Evolutionary conservation across 148 eudicot genomes (phyloP).

Genomic region (Bassia scoparia): DNA sequence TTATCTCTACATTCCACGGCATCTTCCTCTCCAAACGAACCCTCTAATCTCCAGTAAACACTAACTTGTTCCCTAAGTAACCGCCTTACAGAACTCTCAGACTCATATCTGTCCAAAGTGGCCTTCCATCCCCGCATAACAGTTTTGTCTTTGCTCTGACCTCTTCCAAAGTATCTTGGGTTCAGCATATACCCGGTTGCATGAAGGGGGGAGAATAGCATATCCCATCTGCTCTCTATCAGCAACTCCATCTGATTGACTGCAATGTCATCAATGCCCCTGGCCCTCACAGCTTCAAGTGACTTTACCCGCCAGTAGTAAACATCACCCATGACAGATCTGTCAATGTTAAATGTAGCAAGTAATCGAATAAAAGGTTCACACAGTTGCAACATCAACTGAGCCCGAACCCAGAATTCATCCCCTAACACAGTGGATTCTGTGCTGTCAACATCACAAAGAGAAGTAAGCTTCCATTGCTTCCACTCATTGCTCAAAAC

Average conservation of each 20-base stretch:
- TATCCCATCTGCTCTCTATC: slow-evolving; percentile 44
- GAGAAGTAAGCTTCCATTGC: slow-evolving; percentile 38
- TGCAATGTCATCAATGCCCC: slow-evolving; percentile 39
- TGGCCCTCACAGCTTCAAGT: slow-evolving; percentile 37
- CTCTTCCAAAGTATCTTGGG: slow-evolving; percentile 46
- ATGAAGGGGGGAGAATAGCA: slow-evolving; percentile 44
- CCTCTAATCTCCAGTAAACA: slow-evolving; percentile 33
- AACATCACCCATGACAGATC: slow-evolving; percentile 43
- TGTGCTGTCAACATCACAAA: slow-evolving; percentile 25
- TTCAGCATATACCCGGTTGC: slow-evolving; percentile 43
- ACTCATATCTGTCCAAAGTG: slow-evolving; percentile 37
- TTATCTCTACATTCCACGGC: slow-evolving; percentile 50
- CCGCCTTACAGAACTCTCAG: slow-evolving; percentile 32
- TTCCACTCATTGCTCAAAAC: slow-evolving; percentile 44
- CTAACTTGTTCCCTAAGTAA: slow-evolving; percentile 45
- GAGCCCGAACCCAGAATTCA: slow-evolving; percentile 44
- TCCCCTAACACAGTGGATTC: slow-evolving; percentile 39
- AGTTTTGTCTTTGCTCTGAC: slow-evolving; percentile 42
- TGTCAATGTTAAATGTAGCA: slow-evolving; percentile 32
- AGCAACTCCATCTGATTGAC: slow-evolving; percentile 40
- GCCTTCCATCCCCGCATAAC: slow-evolving; percentile 49
- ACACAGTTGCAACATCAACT: slow-evolving; percentile 39
- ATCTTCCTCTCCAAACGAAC: slow-evolving; percentile 53
- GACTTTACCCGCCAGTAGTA: slow-evolving; percentile 47
- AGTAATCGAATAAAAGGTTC: slow-evolving; percentile 42